These are phyloP conservation scores for Xylaria sp. DNA, from an alignment of 2,329 filamentous ascomycete genomes.

Conservation along the genomic window DNA sequence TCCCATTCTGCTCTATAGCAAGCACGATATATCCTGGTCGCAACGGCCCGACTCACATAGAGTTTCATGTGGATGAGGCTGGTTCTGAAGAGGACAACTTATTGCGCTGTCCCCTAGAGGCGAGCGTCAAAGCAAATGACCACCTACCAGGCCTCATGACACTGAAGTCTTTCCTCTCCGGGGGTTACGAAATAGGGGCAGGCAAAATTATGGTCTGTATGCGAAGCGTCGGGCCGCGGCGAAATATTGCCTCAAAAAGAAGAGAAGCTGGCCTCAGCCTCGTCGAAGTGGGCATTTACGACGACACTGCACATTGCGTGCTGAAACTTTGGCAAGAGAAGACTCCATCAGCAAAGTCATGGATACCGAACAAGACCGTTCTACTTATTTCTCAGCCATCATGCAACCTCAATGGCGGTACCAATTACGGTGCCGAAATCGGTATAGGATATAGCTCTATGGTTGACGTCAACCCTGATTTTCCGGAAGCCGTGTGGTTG, in stretches of 20 bases:
- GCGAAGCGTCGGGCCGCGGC: conserved; percentile 65
- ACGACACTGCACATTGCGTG: conserved; percentile 64
- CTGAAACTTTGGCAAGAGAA: conserved; percentile 67
- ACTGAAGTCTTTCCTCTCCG: conserved; percentile 63
- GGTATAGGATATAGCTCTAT: conserved; percentile 57
- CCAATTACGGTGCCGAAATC: conserved; percentile 39
- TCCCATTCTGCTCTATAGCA: conserved; percentile 59
- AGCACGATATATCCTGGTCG: conserved; percentile 69
- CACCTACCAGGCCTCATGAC: conserved; percentile 64
- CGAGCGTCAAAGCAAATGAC: conserved; percentile 44
- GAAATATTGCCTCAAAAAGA: conserved; percentile 60
- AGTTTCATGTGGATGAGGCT: conserved; percentile 60
- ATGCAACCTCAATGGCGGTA: conserved; percentile 32
- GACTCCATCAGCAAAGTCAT: conserved; percentile 56
- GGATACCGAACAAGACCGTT: conserved; percentile 61
- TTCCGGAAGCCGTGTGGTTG: conserved; percentile 65
- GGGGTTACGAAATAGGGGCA: conserved; percentile 63
- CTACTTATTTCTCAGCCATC: conserved; percentile 62
- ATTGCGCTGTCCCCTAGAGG: conserved; percentile 60
- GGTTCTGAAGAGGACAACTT: conserved; percentile 54
- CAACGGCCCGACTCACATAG: conserved; percentile 63
- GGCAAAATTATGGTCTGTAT: conserved; percentile 67
- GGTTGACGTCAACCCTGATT: conserved; percentile 66
- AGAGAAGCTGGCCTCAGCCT: conserved; percentile 58
- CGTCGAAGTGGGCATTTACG: conserved; percentile 64